Evolutionary conservation across 1,139 yeast species (phyloP), one percentile per base, ranked within the genome.

Genomic region (Wickerhamiella infanticola): DNA sequence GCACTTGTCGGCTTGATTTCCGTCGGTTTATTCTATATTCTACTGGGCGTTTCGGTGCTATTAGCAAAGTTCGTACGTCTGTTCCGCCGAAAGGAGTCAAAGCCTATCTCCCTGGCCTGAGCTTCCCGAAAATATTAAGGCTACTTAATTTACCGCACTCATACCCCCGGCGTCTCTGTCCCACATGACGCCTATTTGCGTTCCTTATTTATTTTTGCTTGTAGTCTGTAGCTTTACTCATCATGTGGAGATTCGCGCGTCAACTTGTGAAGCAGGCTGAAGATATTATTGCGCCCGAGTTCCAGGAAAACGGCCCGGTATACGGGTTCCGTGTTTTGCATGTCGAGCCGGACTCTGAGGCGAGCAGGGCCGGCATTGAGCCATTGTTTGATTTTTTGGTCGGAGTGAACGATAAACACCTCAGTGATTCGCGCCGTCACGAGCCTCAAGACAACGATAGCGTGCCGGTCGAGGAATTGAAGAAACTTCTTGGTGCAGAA

Each of bases 211-310:
- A 18, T 18, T 18, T 18, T 18, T 18, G 18, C 18, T 18, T 18
- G 18, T 18, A 18, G 18, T 18, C 18, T 18, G 18, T 18, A 18
- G 18, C 18, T 29, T 29, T 29, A 29, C 33, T 29, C 33, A 29
- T 29, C 33, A 85, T 85, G 96, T 81, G 85, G 63, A 82, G 94
- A 33, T 82, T 86, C 63, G 95, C 96, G 7, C 83, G 80, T 60
- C 82, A 78, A 56, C 62, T 86, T 43, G 95, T 85, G 33, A 81
- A 78, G 55, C 72, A 85, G 27, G 70, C 88, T 41, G 95, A 85
- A 56, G 65, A 61, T 24, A 58, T 61, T 42, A 61, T 63, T 11
- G 55, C 54, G 18, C 57, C 56, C 24, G 58, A 54, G 11, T 35
- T 47, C 38, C 40, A 41, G 9, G 37, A 26, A 11, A 24, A 24